These are phyloP conservation scores for Paramarasmius palmivorus DNA, from an alignment of 1,284 basidiomycete species.

Conservation along the genomic window DNA sequence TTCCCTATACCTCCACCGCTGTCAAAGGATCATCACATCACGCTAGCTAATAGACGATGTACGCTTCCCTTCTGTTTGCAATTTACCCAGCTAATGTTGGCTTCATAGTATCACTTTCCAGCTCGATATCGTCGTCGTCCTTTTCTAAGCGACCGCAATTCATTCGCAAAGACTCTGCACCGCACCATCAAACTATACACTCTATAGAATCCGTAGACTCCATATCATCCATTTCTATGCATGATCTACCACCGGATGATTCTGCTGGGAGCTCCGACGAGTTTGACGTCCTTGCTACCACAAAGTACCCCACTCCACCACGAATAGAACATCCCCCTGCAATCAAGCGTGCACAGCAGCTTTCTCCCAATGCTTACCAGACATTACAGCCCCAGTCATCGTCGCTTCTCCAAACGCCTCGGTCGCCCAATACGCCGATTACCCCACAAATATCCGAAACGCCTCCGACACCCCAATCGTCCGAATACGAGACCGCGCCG, in stretches of 20 bases:
- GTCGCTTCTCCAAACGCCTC: not conserved
- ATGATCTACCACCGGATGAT: not conserved
- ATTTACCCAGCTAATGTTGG: not conserved
- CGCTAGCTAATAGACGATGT: not conserved
- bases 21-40: not conserved
- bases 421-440: not conserved
- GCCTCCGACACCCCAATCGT: not conserved
- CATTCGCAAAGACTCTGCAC: not conserved
- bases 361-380: not conserved
- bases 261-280: not conserved
- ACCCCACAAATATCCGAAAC: not conserved
- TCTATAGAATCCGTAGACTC: not conserved
- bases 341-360: not conserved
- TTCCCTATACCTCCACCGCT: slow-evolving; percentile 1
- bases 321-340: not conserved
- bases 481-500: not conserved
- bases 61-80: not conserved
- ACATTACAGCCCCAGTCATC: not conserved
- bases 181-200: not conserved
- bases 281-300: not conserved
- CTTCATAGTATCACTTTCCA: not conserved
- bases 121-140: slow-evolving; percentile 3
- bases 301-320: not conserved
- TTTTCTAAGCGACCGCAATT: not conserved
- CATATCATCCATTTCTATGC: slow-evolving; percentile 6